These are phyloP conservation scores for Fraxinus baroniana DNA, from an alignment of 305 asterid genomes.

Conservation along the genomic window DNA sequence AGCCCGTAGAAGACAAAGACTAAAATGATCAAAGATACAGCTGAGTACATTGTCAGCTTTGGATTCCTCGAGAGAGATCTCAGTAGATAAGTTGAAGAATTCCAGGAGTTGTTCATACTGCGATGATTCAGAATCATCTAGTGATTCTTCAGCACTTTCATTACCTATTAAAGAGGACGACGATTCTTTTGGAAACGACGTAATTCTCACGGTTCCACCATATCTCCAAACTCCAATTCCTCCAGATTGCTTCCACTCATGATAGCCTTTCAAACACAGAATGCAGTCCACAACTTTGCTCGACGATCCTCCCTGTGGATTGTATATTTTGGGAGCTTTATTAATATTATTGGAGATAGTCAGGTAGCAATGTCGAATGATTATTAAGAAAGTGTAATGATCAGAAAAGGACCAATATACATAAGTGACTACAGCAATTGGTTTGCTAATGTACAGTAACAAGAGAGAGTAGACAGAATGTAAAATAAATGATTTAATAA, in stretches of 20 bases:
- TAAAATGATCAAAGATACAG: conserved; percentile 65
- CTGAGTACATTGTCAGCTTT: conserved; percentile 59
- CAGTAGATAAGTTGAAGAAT: conserved; percentile 57
- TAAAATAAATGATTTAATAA: not conserved
- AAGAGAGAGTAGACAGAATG: not conserved
- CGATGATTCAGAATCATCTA: conserved; percentile 78
- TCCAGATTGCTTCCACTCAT: conserved; percentile 87
- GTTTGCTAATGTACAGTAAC: conserved; percentile 1
- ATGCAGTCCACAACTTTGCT: conserved; percentile 90
- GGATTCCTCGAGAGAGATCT: conserved; percentile 53
- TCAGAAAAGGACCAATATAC: not conserved
- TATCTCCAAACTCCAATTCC: conserved; percentile 92
- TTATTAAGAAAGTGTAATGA: not conserved
- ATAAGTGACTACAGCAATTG: not conserved
- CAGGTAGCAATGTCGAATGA: not conserved
- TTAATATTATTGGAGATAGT: conserved; percentile 36
- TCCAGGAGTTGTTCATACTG: conserved; percentile 69
- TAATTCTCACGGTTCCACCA: conserved; percentile 85
- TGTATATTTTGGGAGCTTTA: conserved; percentile 13
- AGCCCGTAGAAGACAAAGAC: conserved; percentile 65
- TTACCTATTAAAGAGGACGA: conserved; percentile 57
- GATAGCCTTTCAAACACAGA: conserved; percentile 83
- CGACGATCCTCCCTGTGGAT: conserved; percentile 84
- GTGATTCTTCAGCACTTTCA: conserved; percentile 72
- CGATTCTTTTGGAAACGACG: conserved; percentile 62